Conservation (phyloP, 352 stramenopile species). For the Blastocystis sp. region DNA sequence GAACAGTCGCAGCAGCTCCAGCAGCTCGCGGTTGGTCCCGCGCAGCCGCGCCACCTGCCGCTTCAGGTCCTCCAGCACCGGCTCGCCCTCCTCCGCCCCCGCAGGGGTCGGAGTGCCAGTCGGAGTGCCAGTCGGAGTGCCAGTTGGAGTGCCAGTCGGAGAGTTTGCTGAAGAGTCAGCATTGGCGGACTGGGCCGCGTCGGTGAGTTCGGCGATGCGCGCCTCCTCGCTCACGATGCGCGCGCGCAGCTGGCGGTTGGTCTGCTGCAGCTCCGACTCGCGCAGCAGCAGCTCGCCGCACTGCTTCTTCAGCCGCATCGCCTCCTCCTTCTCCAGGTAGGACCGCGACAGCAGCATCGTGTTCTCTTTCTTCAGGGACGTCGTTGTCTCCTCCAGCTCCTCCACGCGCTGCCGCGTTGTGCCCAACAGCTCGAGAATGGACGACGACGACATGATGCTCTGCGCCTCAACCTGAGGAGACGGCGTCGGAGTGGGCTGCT, state of each 20-base stretch:
- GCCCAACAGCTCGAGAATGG: neutral
- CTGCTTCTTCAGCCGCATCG: neutral
- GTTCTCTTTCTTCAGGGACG: constrained; percentile 5
- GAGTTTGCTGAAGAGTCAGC: neutral
- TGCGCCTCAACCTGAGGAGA: neutral
- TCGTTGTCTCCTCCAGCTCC: neutral
- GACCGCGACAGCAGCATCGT: neutral
- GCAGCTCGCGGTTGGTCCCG: neutral
- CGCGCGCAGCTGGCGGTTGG: neutral
- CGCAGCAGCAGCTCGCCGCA: neutral
- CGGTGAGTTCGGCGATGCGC: neutral
- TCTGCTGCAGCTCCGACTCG: constrained; percentile 2
- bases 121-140: neutral
- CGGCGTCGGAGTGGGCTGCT: neutral
- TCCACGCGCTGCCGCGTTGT: constrained; percentile 21
- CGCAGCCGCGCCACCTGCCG: neutral
- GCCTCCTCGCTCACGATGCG: neutral
- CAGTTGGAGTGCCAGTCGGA: neutral
- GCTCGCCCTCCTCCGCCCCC: neutral
- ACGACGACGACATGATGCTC: neutral
- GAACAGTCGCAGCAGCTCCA: neutral
- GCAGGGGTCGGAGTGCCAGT: neutral
- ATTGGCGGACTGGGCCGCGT: neutral
- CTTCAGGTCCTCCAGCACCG: neutral
- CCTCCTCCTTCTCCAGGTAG: neutral